Evolutionary conservation across 495 filamentous ascomycete genomes (phyloP).

Genomic region (Neurospora africana): DNA sequence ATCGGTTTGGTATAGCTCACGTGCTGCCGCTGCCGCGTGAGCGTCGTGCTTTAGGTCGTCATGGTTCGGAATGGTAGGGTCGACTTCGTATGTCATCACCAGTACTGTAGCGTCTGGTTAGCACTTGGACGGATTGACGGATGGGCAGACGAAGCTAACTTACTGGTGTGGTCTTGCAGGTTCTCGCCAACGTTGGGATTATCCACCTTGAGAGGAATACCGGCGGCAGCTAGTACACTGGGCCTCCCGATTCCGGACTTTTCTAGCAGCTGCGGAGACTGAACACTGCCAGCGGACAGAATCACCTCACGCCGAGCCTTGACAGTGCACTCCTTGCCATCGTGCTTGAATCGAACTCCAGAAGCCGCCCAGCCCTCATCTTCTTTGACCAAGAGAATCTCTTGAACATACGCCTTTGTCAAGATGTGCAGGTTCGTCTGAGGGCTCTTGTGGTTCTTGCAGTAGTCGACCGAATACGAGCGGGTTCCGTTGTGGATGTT

Average conservation of each 20-base stretch:
- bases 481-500: conserved; percentile 26
- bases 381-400: conserved; percentile 23
- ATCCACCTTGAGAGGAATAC: conserved; percentile 33
- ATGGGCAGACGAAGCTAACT: conserved; percentile 3
- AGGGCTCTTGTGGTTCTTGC: conserved; percentile 24
- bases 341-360: conserved; percentile 32
- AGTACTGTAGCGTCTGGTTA: conserved; percentile 23
- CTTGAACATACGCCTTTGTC: conserved; percentile 27
- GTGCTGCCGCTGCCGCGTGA: conserved; percentile 5
- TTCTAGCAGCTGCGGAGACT: conserved; percentile 46
- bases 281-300: conserved; percentile 39
- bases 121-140: not conserved
- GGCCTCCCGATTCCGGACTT: conserved; percentile 44
- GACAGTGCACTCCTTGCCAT: conserved; percentile 19
- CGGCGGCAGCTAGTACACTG: conserved; percentile 28
- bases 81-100: conserved; percentile 36
- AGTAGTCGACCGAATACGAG: conserved; percentile 37
- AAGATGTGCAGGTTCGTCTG: conserved; percentile 34
- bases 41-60: conserved; percentile 29
- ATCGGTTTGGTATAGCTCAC: conserved; percentile 8
- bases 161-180: conserved; percentile 46
- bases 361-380: conserved; percentile 24
- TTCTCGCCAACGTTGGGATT: conserved; percentile 45
- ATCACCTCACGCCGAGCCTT: conserved; percentile 39
- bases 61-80: conserved; percentile 26